Evolutionary conservation across 768 basidiomycete species (phyloP), one percentile per base, ranked within the genome.

Genomic region (Suillus spraguei): DNA sequence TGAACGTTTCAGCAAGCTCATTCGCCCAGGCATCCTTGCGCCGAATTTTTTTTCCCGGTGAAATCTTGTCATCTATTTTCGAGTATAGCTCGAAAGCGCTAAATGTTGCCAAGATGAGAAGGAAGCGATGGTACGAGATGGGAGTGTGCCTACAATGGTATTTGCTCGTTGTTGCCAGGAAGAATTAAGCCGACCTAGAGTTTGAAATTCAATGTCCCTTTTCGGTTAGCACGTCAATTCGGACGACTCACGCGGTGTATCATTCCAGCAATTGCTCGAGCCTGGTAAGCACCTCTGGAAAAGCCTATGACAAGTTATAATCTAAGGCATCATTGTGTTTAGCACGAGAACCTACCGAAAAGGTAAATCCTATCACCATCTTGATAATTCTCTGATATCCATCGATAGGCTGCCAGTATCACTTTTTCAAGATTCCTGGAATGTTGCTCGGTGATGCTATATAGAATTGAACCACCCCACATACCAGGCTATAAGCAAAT

Each of bases 231-330:
- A 63, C 58, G 59, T 20, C 41, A 1, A 59, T 22, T 36, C 42
- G n/a, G 41, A 1, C 4, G 17, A 9, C 39, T 42, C n/a, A 75
- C 80, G 60, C 67, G 72, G 2, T 76, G 60, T 2, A 81, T 79
- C 76, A 81, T 77, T 5, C 67, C 74, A 1, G 79, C 76, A 5
- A 81, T 61, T 0, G 64, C 67, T 4, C 80, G 77, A 1, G 72
- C 78, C 72, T 80, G 79, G 63, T 79, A 81, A 6, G 79, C 80
- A 0, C 80, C 80, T 14, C 80, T 75, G 38, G 80, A 81, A 53
- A 81, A 81, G 1, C 80, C 80, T 80, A 44, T 1, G 42, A 60
- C 22, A 24, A 22, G 42, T 24, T n/a, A 52, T 33, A 2, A 32
- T 5, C 0, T 24, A 14, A n/a, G 7, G 3, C 14, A 24, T 33